phyloP scores from a whole-genome alignment of 129 eudicot species.

The Ambrosia trifida region DNA sequence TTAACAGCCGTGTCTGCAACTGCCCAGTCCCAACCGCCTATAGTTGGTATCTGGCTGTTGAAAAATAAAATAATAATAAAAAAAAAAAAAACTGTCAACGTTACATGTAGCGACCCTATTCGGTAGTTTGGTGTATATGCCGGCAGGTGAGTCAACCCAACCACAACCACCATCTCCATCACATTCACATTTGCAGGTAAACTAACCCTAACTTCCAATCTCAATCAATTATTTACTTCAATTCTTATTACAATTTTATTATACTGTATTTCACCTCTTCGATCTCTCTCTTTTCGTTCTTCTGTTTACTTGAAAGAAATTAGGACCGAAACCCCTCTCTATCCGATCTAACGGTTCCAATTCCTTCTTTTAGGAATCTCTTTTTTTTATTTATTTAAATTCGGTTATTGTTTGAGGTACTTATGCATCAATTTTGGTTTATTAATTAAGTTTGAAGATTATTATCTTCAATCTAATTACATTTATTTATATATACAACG shows the following conservation, averaged over 20 bases:
- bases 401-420: background rate
- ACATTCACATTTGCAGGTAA: background rate
- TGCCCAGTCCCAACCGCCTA: too few species aligned
- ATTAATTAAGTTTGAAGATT: too few species aligned
- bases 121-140: background rate
- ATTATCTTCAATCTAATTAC: background rate
- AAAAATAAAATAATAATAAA: too few species aligned
- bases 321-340: too few species aligned
- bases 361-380: background rate
- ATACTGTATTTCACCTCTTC: too few species aligned
- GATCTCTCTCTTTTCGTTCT: too few species aligned
- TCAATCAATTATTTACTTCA: background rate
- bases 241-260: background rate
- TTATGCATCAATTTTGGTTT: background rate
- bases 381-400: background rate
- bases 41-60: too few species aligned
- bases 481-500: background rate
- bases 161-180: background rate
- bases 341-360: background rate
- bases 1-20: too few species aligned
- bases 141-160: background rate
- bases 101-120: background rate
- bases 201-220: background rate
- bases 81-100: background rate
- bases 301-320: too few species aligned